phyloP scores from a whole-genome alignment of 345 rosid genomes.

The Dimocarpus longan region DNA sequence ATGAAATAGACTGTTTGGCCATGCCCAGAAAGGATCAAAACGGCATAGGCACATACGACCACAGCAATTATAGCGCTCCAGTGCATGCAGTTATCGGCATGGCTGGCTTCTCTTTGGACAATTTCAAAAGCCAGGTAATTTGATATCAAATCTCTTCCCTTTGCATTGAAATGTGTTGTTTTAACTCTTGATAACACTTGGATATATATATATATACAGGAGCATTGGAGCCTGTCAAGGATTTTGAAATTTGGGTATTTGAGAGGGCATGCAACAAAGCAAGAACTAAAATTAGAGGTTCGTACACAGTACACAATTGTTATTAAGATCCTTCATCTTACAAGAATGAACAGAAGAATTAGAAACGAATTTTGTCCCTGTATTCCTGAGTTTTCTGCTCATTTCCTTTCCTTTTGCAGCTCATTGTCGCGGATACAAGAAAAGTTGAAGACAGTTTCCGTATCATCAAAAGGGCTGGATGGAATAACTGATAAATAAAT shows the following conservation, averaged over 20 bases:
- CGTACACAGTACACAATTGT: background rate
- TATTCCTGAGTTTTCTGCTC: background rate
- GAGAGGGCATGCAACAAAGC: conserved; percentile 49
- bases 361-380: background rate
- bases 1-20: conserved; percentile 39
- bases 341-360: background rate
- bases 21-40: conserved; percentile 50
- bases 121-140: conserved; percentile 41
- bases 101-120: conserved; percentile 65
- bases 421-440: conserved; percentile 43
- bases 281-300: conserved; percentile 52
- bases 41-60: conserved; percentile 55
- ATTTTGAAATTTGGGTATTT: conserved; percentile 49
- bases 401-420: conserved; percentile 39
- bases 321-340: background rate
- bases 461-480: conserved; percentile 30
- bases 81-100: conserved; percentile 66
- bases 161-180: background rate
- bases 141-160: background rate
- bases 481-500: conserved; percentile 24
- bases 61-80: conserved; percentile 58
- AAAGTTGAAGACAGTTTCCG: conserved; percentile 51
- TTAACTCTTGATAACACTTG: background rate
- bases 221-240: conserved; percentile 56
- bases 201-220: background rate